Evolutionary conservation across 768 basidiomycete genomes (phyloP).

Genomic region (Mycena crocata): DNA sequence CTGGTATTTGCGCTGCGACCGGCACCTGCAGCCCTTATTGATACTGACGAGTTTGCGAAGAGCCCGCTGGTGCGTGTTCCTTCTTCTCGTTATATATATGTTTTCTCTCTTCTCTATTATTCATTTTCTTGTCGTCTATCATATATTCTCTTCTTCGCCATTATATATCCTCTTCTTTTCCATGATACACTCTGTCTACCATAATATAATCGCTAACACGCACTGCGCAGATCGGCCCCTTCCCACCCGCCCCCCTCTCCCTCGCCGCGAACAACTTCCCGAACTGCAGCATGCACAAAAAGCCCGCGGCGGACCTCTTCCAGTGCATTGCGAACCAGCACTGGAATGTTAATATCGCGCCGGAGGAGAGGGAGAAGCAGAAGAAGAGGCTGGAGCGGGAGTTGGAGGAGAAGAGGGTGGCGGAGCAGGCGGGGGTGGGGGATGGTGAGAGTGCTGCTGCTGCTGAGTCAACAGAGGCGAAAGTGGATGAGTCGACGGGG

Average conservation of each 20-base stretch:
- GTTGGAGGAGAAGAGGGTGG: not conserved
- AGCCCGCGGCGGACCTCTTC: constrained; percentile 25
- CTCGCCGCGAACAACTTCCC: constrained; percentile 18
- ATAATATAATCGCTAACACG: not conserved
- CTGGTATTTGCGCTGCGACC: constrained; percentile 34
- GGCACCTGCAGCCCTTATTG: constrained; percentile 7
- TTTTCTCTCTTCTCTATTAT: not conserved
- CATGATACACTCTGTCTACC: too few relatives aligned
- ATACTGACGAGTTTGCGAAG: constrained; percentile 7
- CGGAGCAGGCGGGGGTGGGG: too few relatives aligned
- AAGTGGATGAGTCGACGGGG: too few relatives aligned
- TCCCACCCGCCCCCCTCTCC: constrained; percentile 16
- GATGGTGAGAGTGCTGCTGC: too few relatives aligned
- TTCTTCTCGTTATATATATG: not conserved
- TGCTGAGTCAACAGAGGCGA: too few relatives aligned
- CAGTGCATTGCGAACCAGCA: constrained; percentile 9
- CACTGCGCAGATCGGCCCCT: not conserved
- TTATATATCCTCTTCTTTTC: too few relatives aligned
- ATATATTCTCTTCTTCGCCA: too few relatives aligned
- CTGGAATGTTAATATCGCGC: constrained; percentile 34
- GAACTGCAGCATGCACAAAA: constrained; percentile 22
- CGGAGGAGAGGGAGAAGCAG: constrained; percentile 28
- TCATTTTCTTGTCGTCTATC: too few relatives aligned
- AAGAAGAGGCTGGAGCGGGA: constrained; percentile 13
- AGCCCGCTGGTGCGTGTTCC: constrained; percentile 14